These are phyloP conservation scores for Globisporangium okanoganense DNA, from an alignment of 352 stramenopile genomes.

Conservation along the genomic window DNA sequence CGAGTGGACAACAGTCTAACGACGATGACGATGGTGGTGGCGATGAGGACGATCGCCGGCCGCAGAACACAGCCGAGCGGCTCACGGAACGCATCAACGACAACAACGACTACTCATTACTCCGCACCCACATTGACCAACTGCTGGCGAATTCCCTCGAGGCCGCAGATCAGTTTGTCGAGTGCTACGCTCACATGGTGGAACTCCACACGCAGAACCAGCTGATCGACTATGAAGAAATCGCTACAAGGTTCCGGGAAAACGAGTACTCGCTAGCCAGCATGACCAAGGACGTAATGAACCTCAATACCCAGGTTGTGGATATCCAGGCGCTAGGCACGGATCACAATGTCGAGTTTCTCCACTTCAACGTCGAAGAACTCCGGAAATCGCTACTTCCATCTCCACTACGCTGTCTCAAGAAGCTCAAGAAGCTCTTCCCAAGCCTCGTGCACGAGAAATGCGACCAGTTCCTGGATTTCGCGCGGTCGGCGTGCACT, in stretches of 20 bases:
- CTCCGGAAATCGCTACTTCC: constrained; percentile 38
- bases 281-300: constrained; percentile 33
- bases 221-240: constrained; percentile 40
- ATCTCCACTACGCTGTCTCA: constrained; percentile 36
- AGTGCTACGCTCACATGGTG: constrained; percentile 32
- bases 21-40: constrained; percentile 7
- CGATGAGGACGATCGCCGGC: constrained; percentile 5
- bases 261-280: constrained; percentile 37
- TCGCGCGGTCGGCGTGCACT: constrained; percentile 27
- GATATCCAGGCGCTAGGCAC: constrained; percentile 19
- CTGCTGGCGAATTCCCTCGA: constrained; percentile 25
- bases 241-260: constrained; percentile 33
- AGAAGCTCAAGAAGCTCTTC: constrained; percentile 31
- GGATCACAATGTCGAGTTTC: constrained; percentile 31
- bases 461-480: constrained; percentile 43
- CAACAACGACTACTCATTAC: constrained; percentile 25
- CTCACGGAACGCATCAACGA: constrained; percentile 35
- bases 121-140: constrained; percentile 39
- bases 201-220: constrained; percentile 39
- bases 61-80: constrained; percentile 8
- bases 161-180: constrained; percentile 21
- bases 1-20: neutral
- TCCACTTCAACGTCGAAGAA: constrained; percentile 36
- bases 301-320: constrained; percentile 33
- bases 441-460: constrained; percentile 38